Conservation (phyloP, 2,329 filamentous ascomycete species). For the Teratosphaeria pseudoeucalypti region DNA sequence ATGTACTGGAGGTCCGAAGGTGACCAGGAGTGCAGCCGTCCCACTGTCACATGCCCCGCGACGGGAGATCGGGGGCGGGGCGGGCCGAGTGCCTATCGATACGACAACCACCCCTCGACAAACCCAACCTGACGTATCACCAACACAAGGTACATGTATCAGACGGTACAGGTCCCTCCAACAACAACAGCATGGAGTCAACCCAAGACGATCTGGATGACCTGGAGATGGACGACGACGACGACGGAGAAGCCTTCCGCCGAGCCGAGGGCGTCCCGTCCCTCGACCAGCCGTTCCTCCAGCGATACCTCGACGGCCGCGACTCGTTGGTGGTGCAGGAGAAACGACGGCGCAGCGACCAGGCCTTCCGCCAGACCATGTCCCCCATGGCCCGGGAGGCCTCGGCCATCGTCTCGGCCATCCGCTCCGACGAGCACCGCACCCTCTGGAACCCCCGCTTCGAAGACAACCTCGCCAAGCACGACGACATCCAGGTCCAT, state of each 20-base stretch:
- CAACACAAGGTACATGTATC: too few relatives aligned
- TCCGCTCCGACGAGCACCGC: conserved; percentile 65
- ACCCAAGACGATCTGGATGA: neutral
- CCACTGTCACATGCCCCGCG: neutral
- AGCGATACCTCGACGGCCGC: conserved; percentile 69
- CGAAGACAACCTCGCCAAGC: conserved; percentile 58
- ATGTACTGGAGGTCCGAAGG: too few relatives aligned
- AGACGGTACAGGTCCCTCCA: neutral
- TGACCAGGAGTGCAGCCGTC: neutral
- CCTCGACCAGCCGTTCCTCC: conserved; percentile 63
- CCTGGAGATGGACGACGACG: neutral
- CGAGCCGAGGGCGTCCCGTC: conserved; percentile 31
- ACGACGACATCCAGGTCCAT: conserved; percentile 52
- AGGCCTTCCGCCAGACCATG: conserved; percentile 60
- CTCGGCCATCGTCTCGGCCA: conserved; percentile 66
- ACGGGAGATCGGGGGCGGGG: neutral
- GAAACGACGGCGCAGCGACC: conserved; percentile 67
- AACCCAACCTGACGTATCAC: too few relatives aligned
- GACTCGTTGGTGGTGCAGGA: conserved; percentile 70
- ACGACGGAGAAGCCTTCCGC: conserved; percentile 28
- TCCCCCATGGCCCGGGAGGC: conserved; percentile 71
- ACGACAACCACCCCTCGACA: too few relatives aligned
- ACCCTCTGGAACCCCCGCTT: conserved; percentile 66
- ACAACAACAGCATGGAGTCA: neutral
- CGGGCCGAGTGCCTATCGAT: neutral